These are phyloP conservation scores for Picocystis sp. DNA, from an alignment of 163 green algal genomes.

Conservation along the genomic window DNA sequence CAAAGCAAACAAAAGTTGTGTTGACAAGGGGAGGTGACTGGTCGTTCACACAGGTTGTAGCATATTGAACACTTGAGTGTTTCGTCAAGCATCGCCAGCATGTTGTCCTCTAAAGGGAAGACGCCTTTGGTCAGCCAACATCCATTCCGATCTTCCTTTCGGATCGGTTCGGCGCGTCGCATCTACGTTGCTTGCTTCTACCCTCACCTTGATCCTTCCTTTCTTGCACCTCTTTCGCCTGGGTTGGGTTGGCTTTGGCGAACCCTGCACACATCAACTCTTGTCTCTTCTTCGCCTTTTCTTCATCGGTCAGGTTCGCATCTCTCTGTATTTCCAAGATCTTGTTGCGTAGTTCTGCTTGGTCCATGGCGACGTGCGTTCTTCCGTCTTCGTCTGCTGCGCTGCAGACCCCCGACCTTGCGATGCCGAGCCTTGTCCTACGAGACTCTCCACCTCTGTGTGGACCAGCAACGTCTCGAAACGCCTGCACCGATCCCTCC, in stretches of 20 bases:
- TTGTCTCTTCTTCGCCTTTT: constrained; percentile 58
- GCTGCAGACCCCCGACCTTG: too few species aligned
- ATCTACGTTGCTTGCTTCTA: constrained; percentile 6
- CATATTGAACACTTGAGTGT: constrained; percentile 80
- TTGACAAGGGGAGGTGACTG: constrained; percentile 83
- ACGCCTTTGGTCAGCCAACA: background rate
- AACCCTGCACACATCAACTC: constrained; percentile 30
- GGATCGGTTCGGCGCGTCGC: background rate
- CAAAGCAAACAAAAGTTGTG: constrained; percentile 93
- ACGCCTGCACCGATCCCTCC: too few species aligned
- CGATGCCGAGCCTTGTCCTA: too few species aligned
- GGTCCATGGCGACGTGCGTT: constrained; percentile 12
- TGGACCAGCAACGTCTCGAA: too few species aligned
- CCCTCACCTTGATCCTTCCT: constrained; percentile 24
- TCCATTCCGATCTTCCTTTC: background rate
- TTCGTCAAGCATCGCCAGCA: constrained; percentile 39
- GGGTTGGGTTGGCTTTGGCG: background rate
- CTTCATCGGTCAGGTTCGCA: constrained; percentile 40
- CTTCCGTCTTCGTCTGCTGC: background rate
- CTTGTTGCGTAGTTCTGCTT: constrained; percentile 25
- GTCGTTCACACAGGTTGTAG: constrained; percentile 53
- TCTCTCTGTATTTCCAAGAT: constrained; percentile 62
- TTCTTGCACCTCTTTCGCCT: background rate
- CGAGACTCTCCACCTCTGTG: too few species aligned
- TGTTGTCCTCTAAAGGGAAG: background rate